A percentile compares a stretch with the other conserved stretches of the same genome.
Evolutionary conservation across 768 basidiomycete species (phyloP).

Genomic region (Lactarius evosmus): DNA sequence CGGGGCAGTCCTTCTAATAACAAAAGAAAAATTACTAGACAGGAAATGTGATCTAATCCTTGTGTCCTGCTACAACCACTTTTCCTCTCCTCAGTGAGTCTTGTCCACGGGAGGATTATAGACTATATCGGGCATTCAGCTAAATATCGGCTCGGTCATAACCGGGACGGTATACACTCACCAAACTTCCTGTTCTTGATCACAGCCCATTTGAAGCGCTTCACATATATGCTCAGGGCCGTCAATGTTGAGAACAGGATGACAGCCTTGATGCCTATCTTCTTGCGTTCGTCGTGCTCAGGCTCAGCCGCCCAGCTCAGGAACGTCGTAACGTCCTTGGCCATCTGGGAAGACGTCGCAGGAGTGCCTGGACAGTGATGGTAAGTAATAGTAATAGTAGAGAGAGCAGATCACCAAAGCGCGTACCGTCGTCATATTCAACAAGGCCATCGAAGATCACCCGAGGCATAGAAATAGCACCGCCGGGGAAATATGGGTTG

Average conservation of each 20-base stretch:
- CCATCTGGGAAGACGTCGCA: slow-evolving; percentile 97
- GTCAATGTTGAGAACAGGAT: slow-evolving; percentile 88
- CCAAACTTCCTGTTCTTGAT: slow-evolving; percentile 94
- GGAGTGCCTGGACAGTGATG: slow-evolving; percentile 65
- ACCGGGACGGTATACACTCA: slow-evolving; percentile 37
- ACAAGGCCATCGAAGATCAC: slow-evolving; percentile 94
- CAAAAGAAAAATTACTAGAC: slow-evolving; percentile 17
- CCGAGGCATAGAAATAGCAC: slow-evolving; percentile 97
- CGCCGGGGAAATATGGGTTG: slow-evolving; percentile 98
- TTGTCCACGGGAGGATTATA: slow-evolving; percentile 61
- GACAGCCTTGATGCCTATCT: slow-evolving; percentile 92
- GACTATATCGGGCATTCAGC: slow-evolving; percentile 37
- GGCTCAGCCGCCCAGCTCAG: slow-evolving; percentile 97
- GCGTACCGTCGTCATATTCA: slow-evolving; percentile 90
- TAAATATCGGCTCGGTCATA: slow-evolving; percentile 7
- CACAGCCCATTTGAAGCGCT: slow-evolving; percentile 91
- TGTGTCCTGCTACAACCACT: slow-evolving; percentile 8
- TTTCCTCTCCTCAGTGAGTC: slow-evolving; percentile 33
- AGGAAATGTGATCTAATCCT: slow-evolving; percentile 16
- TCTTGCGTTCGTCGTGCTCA: slow-evolving; percentile 97
- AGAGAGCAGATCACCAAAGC: neutral
- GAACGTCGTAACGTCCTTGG: slow-evolving; percentile 97
- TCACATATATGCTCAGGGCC: slow-evolving; percentile 79
- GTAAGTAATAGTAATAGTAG: neutral
- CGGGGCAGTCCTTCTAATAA: slow-evolving; percentile 1